Evolutionary conservation across 257 asterid genomes (phyloP).

Genomic region (Solanum lignicaule): DNA sequence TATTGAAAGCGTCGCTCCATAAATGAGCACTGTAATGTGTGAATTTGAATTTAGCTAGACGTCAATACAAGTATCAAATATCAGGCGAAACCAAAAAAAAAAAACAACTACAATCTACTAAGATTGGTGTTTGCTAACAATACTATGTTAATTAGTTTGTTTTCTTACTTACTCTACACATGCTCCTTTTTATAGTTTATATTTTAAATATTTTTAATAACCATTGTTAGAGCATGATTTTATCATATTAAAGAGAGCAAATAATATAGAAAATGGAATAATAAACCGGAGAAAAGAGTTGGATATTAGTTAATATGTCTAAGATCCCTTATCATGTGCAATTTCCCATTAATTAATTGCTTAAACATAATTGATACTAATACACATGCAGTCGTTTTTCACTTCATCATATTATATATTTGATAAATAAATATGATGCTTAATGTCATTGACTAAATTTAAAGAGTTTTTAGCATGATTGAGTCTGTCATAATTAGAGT

Average conservation of each 20-base stretch:
- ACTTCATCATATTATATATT: background rate
- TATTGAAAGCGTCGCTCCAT: fast-evolving
- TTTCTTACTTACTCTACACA: background rate
- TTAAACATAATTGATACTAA: background rate
- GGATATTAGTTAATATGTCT: background rate
- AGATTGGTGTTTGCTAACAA: background rate
- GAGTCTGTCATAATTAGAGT: background rate
- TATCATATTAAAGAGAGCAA: background rate
- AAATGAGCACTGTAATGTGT: too few relatives aligned
- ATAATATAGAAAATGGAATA: background rate
- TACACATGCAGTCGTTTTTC: background rate
- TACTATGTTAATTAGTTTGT: background rate
- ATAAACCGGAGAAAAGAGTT: background rate
- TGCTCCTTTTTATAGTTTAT: background rate
- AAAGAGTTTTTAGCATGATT: background rate
- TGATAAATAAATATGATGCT: background rate
- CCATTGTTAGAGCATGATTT: background rate
- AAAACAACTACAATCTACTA: background rate
- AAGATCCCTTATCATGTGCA: background rate
- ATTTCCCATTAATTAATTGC: background rate
- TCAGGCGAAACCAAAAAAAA: too few relatives aligned
- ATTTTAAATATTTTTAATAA: background rate
- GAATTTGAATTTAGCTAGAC: fast-evolving
- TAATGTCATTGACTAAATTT: background rate
- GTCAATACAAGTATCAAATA: fast-evolving